A percentile compares a stretch with the other conserved stretches of the same genome.
Evolutionary conservation across 345 rosid genomes (phyloP).

Genomic region (Eucalyptus tenuipes): DNA sequence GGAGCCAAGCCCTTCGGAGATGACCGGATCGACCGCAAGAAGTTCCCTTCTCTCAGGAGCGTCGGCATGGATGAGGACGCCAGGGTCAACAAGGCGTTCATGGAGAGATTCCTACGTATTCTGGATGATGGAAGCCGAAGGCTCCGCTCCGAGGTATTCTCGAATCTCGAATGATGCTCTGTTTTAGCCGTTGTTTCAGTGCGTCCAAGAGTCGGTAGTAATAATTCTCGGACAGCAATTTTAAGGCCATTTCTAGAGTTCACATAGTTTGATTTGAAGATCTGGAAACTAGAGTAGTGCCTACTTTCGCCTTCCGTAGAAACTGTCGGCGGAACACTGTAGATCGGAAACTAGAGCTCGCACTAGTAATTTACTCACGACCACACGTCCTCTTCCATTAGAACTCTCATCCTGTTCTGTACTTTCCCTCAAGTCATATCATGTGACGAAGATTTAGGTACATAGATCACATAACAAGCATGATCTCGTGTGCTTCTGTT

Average conservation of each 20-base stretch:
- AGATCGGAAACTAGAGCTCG: not conserved
- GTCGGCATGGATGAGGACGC: conserved; percentile 34
- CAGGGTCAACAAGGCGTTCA: conserved; percentile 42
- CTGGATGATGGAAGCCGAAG: not conserved
- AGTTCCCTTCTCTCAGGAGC: conserved; percentile 41
- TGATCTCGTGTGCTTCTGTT: not conserved
- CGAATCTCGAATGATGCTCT: not conserved
- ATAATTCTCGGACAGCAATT: not conserved
- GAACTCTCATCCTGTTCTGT: not conserved
- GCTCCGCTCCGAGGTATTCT: conserved; percentile 21
- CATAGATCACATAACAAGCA: not conserved
- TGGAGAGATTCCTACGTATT: conserved; percentile 9
- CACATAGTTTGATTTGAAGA: not conserved
- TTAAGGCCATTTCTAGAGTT: not conserved
- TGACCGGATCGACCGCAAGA: conserved; percentile 6
- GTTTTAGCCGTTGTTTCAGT: not conserved
- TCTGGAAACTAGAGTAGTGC: not conserved
- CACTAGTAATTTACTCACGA: not conserved
- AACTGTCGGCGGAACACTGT: not conserved
- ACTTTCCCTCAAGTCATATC: not conserved
- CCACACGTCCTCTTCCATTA: not conserved
- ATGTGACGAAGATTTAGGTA: not conserved
- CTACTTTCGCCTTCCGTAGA: not conserved
- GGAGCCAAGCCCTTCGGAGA: conserved; percentile 29
- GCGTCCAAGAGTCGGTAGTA: not conserved